Conservation (phyloP, 2,329 filamentous ascomycete species). For the Diaporthe sp. region DNA sequence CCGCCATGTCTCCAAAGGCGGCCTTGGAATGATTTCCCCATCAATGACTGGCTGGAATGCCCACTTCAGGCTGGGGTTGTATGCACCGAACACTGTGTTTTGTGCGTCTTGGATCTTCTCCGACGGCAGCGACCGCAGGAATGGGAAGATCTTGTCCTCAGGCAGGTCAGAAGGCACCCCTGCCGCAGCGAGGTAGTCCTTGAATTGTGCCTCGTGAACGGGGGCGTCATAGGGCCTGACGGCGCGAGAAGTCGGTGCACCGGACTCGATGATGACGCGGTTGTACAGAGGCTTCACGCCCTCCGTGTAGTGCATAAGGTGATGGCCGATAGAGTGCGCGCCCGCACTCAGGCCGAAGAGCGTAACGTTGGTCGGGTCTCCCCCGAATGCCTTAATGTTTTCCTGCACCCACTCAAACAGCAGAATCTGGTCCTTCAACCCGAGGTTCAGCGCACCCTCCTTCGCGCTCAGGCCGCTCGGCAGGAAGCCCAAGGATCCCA, state of each 20-base stretch:
- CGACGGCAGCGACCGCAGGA: slow-evolving; percentile 56
- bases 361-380: slow-evolving; percentile 63
- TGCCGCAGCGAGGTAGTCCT: slow-evolving; percentile 61
- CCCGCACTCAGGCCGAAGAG: slow-evolving; percentile 65
- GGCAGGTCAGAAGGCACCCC: slow-evolving; percentile 59
- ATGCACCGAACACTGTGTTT: slow-evolving; percentile 51
- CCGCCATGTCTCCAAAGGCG: slow-evolving; percentile 47
- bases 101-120: slow-evolving; percentile 50
- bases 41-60: slow-evolving; percentile 70
- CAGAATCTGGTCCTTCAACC: slow-evolving; percentile 66
- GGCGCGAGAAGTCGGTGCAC: slow-evolving; percentile 56
- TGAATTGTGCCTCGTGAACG: slow-evolving; percentile 64
- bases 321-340: slow-evolving; percentile 70
- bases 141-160: slow-evolving; percentile 60
- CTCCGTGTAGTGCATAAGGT: slow-evolving; percentile 61
- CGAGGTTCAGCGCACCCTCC: slow-evolving; percentile 70
- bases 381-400: slow-evolving; percentile 67
- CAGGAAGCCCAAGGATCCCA: slow-evolving; percentile 74
- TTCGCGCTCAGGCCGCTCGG: slow-evolving; percentile 62
- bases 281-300: slow-evolving; percentile 52
- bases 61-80: slow-evolving; percentile 55
- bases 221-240: slow-evolving; percentile 59
- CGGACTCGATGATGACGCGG: slow-evolving; percentile 56
- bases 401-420: slow-evolving; percentile 68
- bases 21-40: slow-evolving; percentile 48